phyloP scores from a whole-genome alignment of 495 filamentous ascomycete species.

The Penicillium flavigenum region DNA sequence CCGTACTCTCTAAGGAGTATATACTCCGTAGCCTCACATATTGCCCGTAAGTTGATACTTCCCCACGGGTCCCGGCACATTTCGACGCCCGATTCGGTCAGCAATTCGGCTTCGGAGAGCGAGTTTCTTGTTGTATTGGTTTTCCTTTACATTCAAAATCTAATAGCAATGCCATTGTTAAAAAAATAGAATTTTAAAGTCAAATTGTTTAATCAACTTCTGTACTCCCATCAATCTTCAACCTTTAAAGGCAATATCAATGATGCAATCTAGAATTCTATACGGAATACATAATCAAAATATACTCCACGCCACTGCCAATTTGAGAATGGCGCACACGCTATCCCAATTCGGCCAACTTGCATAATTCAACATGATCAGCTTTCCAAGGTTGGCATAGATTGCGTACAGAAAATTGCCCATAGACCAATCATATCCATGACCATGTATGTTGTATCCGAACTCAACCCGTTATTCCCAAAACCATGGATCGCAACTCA shows the following conservation, averaged over 20 bases:
- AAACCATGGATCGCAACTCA: neutral
- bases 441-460: neutral
- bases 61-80: conserved; percentile 7
- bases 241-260: no score
- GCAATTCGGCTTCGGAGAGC: no score
- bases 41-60: neutral
- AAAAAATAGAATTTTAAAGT: no score
- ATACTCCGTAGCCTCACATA: neutral
- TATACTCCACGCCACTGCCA: conserved; percentile 5
- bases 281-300: neutral
- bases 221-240: no score
- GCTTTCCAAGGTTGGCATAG: neutral
- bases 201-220: no score
- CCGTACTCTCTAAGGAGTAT: neutral
- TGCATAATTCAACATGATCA: conserved; percentile 8
- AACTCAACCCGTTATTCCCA: conserved; percentile 5
- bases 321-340: conserved; percentile 5
- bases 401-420: neutral
- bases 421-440: conserved; percentile 1
- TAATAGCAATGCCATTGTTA: no score
- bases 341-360: conserved; percentile 3
- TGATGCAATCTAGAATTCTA: neutral
- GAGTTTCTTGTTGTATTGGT: neutral
- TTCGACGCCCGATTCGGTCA: neutral
- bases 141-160: neutral